Percentiles rank a stretch among this genome's conserved stretches.
phyloP scores from a whole-genome alignment of 1,284 basidiomycete genomes.

The Fomitopsis betulina region DNA sequence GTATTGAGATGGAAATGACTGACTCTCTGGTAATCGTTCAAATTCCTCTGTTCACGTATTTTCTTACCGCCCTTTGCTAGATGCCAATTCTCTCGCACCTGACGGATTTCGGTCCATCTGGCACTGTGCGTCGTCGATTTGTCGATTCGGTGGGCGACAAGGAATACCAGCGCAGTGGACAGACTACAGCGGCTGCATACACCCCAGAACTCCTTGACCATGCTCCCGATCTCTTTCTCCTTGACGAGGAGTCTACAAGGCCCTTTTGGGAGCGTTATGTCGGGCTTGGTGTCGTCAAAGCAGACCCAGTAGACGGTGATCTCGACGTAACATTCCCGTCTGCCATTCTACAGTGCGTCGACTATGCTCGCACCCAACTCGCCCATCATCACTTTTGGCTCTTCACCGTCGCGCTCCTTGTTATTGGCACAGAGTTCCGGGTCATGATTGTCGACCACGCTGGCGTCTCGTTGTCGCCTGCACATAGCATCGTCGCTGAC shows the following conservation, averaged over 20 bases:
- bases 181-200: not conserved
- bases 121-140: too few relatives aligned
- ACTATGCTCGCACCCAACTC: constrained; percentile 22
- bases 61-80: too few relatives aligned
- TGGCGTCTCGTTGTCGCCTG: not conserved
- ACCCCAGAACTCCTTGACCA: not conserved
- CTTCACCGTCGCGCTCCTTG: constrained; percentile 18
- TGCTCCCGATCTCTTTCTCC: not conserved
- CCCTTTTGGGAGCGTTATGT: not conserved
- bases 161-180: too few relatives aligned
- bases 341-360: constrained; percentile 10
- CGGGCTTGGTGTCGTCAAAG: not conserved
- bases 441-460: not conserved
- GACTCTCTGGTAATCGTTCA: too few relatives aligned
- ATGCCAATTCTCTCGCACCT: too few relatives aligned
- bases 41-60: too few relatives aligned
- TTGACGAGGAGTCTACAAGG: not conserved
- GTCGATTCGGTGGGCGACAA: too few relatives aligned
- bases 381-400: constrained; percentile 18
- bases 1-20: too few relatives aligned
- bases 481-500: not conserved
- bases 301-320: not conserved
- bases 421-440: constrained; percentile 9
- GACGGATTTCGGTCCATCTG: too few relatives aligned
- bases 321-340: not conserved